Base-by-base conservation (phyloP, 805 yeast genomes). In the Candida corydali region DNA sequence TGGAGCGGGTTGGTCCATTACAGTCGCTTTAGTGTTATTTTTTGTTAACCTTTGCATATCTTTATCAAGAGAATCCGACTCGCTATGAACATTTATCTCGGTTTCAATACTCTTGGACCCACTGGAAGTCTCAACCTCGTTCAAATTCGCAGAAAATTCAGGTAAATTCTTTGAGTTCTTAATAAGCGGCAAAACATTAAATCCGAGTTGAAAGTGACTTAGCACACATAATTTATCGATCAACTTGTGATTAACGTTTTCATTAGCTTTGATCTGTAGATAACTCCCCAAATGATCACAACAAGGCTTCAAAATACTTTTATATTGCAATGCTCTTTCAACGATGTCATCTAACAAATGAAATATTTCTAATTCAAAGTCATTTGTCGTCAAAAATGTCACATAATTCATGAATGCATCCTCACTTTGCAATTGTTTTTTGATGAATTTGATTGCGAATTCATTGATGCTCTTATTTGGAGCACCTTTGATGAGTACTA, bases 401-500 rank as follows among this genome's bases (percentile, higher is more conserved):
- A 56, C 37, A 5, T 57, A 22, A 0, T 43, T 49, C 6, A 51
- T 25, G 25, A 57, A 55, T 1, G 34, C 36, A 1, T 43, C 46
- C 17, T 38, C 44, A 7, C 44, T 30, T 5, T 46, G 50, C 32
- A 52, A 48, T 35, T 47, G 47, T 3, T 25, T 18, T 3, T 37
- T 19, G 8, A 65, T 46, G 7, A 57, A 39, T 3, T 51, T 44
- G 16, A 52, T 35, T 0, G 59, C 45, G n/a, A 50, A 47, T 20
- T 52, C 50, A 32, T 54, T 55, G 36, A 67, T 45, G 36, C 47
- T 50, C 1, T 38, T 44, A 34, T 46, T 55, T 3, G 70, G 70
- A 1, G 71, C 63, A 41, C 55, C 56, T 34, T 59, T 65, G 40
- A 62, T 53, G 29, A 65, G 51, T 2, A 47, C 38, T 7, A 65